phyloP scores from a whole-genome alignment of 2,329 filamentous ascomycete genomes.

The Pezicula rhizophila region DNA sequence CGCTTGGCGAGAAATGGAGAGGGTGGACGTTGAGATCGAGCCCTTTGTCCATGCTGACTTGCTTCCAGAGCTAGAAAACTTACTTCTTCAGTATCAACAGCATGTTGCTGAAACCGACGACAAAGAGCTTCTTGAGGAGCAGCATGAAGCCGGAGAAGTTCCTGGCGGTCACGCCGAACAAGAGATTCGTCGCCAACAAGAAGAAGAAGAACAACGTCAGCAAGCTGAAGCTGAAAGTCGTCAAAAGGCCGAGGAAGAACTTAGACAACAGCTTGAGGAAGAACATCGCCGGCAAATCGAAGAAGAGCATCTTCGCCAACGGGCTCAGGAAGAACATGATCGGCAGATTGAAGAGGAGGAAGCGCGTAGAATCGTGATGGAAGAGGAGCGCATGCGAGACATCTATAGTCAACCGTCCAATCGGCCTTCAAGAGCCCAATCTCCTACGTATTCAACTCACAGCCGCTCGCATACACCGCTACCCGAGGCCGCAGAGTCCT shows the following conservation, averaged over 20 bases:
- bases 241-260: conserved; percentile 1
- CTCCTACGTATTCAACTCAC: neutral
- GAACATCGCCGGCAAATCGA: neutral
- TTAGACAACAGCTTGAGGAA: neutral
- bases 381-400: conserved; percentile 48
- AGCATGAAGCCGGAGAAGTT: neutral
- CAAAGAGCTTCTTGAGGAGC: conserved; percentile 2
- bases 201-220: neutral
- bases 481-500: conserved; percentile 32
- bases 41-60: conserved; percentile 59
- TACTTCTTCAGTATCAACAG: conserved; percentile 33
- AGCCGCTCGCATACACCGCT: conserved; percentile 6
- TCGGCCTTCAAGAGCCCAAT: conserved; percentile 27
- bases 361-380: conserved; percentile 19
- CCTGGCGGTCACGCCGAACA: conserved; percentile 31
- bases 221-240: neutral
- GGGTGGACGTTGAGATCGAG: conserved; percentile 89
- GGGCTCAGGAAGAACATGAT: conserved; percentile 37
- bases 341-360: conserved; percentile 57
- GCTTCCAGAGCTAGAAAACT: conserved; percentile 53
- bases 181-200: conserved; percentile 35
- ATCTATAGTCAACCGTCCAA: conserved; percentile 41
- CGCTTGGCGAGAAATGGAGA: conserved; percentile 96
- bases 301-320: conserved; percentile 10
- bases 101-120: conserved; percentile 20